Evolutionary conservation across 1,284 basidiomycete genomes (phyloP).

Genomic region (Apiotrichum domesticum): DNA sequence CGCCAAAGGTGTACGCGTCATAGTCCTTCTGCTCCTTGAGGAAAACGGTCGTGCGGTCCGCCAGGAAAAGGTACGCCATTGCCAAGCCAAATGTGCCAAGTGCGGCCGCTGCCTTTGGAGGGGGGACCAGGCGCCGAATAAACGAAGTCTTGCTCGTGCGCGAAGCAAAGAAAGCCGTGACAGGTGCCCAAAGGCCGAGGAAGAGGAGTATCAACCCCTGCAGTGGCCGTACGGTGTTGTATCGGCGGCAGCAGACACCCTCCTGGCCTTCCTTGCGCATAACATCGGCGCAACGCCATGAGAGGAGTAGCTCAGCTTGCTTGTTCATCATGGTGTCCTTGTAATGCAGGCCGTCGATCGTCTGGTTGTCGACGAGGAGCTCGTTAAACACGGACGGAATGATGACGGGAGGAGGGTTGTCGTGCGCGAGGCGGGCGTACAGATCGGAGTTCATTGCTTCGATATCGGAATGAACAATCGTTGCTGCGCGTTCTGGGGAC

Average conservation of each 20-base stretch:
- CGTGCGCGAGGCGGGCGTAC: constrained; percentile 57
- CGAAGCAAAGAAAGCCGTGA: constrained; percentile 48
- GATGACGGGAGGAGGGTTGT: constrained; percentile 50
- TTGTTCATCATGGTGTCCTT: constrained; percentile 57
- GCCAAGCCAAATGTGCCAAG: constrained; percentile 61
- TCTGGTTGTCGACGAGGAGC: constrained; percentile 65
- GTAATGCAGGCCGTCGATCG: constrained; percentile 78
- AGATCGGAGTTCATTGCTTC: constrained; percentile 84
- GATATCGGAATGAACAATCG: constrained; percentile 67
- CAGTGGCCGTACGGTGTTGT: constrained; percentile 60
- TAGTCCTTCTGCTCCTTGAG: constrained; percentile 82
- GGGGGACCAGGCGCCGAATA: constrained; percentile 47
- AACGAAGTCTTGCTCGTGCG: constrained; percentile 21
- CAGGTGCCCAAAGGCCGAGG: constrained; percentile 57
- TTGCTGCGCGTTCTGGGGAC: constrained; percentile 56
- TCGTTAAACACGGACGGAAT: constrained; percentile 71
- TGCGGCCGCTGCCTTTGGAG: constrained; percentile 42
- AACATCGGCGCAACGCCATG: constrained; percentile 69
- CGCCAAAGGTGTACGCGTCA: constrained; percentile 60
- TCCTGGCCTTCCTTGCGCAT: constrained; percentile 64
- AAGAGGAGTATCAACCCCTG: constrained; percentile 58
- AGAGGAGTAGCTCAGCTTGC: constrained; percentile 74
- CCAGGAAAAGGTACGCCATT: constrained; percentile 62
- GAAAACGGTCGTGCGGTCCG: constrained; percentile 76
- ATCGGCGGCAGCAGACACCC: constrained; percentile 75